A percentile compares a stretch with the other conserved stretches of the same genome.
These are phyloP conservation scores for Trichoderma koningii DNA, from an alignment of 2,329 filamentous ascomycete species.

Conservation along the genomic window DNA sequence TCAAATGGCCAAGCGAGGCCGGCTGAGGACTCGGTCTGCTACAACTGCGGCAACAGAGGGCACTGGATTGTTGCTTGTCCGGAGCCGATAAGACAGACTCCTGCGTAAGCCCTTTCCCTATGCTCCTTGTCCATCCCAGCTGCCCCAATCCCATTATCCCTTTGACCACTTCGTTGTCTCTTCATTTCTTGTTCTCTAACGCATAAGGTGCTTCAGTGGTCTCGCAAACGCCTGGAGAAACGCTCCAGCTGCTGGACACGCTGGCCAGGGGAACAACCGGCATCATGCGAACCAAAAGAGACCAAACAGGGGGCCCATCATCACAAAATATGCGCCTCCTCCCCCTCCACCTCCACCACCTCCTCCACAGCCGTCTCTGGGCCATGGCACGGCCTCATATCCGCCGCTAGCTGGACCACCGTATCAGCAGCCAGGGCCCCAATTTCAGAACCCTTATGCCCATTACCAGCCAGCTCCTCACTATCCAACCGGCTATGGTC, in stretches of 20 bases:
- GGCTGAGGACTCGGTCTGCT: constrained; percentile 49
- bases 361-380: constrained; percentile 21
- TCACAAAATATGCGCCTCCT: constrained; percentile 42
- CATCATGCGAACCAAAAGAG: constrained; percentile 38
- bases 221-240: constrained; percentile 42
- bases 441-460: constrained; percentile 33
- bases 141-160: neutral
- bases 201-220: constrained; percentile 36
- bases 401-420: constrained; percentile 33
- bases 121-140: neutral
- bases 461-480: constrained; percentile 32
- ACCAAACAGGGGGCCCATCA: constrained; percentile 40
- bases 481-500: constrained; percentile 36
- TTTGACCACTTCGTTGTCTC: neutral
- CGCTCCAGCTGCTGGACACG: constrained; percentile 34
- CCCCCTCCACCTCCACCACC: constrained; percentile 22
- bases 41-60: constrained; percentile 54
- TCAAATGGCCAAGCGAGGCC: constrained; percentile 36
- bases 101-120: constrained; percentile 49
- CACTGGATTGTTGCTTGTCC: constrained; percentile 59
- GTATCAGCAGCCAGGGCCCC: constrained; percentile 34
- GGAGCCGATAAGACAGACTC: constrained; percentile 50
- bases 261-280: constrained; percentile 34
- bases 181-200: neutral
- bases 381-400: constrained; percentile 30